These are phyloP conservation scores for Effrenium voratum DNA, from an alignment of 73 alveolate species.

Conservation along the genomic window DNA sequence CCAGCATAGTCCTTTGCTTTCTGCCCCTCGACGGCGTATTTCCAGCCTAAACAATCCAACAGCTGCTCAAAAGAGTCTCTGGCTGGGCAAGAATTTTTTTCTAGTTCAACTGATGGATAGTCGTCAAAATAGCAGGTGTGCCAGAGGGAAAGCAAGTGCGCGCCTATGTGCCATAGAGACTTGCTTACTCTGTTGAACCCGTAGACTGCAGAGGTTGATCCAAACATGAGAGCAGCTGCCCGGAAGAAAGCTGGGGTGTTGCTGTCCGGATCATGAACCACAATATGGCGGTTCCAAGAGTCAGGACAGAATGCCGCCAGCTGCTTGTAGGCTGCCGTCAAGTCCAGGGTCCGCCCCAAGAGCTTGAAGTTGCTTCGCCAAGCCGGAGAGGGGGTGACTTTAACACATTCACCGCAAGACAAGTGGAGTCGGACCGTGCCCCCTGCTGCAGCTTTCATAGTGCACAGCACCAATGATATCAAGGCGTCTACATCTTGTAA, in stretches of 20 bases:
- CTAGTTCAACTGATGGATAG: not conserved
- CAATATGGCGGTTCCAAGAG: not conserved
- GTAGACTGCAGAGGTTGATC: constrained; percentile 4
- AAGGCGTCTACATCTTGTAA: constrained; percentile 3
- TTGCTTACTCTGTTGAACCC: not conserved
- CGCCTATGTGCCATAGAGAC: not conserved
- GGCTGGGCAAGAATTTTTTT: not conserved
- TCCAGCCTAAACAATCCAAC: not conserved
- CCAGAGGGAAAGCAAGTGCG: not conserved
- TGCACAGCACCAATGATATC: not conserved
- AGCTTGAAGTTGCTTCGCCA: not conserved
- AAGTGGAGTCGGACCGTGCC: not conserved
- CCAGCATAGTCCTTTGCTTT: not conserved
- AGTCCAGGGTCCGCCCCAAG: constrained; percentile 11
- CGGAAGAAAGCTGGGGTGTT: not conserved
- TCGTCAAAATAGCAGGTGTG: constrained; percentile 31
- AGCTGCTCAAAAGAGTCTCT: not conserved
- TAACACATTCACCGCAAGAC: not conserved
- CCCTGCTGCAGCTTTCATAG: not conserved
- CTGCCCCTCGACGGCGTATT: not conserved
- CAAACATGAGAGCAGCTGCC: constrained; percentile 21
- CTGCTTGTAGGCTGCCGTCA: constrained; percentile 37
- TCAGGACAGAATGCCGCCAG: not conserved
- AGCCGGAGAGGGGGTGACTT: not conserved
- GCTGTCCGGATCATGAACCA: not conserved